These are phyloP conservation scores for Neurospora crassa DNA, from an alignment of 2,329 filamentous ascomycete species.

Conservation along the genomic window DNA sequence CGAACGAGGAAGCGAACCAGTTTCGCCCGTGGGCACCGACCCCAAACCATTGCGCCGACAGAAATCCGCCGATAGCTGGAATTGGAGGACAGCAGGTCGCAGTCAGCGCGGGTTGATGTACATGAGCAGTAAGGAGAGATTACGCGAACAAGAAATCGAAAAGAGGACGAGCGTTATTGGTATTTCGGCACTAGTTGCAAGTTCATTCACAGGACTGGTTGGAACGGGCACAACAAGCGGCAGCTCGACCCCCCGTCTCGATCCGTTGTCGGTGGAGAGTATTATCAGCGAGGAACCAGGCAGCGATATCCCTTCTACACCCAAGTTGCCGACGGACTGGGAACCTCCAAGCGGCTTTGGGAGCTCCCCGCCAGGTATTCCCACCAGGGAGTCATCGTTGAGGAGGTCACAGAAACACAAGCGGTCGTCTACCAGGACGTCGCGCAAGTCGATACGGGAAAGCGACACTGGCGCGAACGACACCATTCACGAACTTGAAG, in stretches of 20 bases:
- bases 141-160: conserved; percentile 54
- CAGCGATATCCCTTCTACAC: conserved; percentile 17
- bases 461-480: conserved; percentile 28
- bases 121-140: conserved; percentile 61
- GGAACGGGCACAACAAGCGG: conserved; percentile 18
- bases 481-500: conserved; percentile 27
- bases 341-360: background rate
- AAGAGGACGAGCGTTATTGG: conserved; percentile 36
- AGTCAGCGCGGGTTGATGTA: conserved; percentile 55
- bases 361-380: conserved; percentile 45
- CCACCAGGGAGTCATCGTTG: conserved; percentile 58
- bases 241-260: conserved; percentile 29
- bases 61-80: conserved; percentile 53
- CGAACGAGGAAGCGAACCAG: conserved; percentile 39
- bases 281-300: conserved; percentile 46
- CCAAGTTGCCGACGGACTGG: background rate
- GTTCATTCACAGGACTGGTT: conserved; percentile 20
- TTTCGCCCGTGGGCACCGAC: conserved; percentile 33
- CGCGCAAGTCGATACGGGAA: conserved; percentile 38
- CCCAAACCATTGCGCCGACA: conserved; percentile 39
- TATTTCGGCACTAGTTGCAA: background rate
- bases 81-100: conserved; percentile 40
- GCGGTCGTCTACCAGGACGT: conserved; percentile 41
- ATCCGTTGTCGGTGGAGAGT: conserved; percentile 42
- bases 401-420: conserved; percentile 45